phyloP scores from a whole-genome alignment of 2,329 filamentous ascomycete species.

The Bipolaris zeicola region DNA sequence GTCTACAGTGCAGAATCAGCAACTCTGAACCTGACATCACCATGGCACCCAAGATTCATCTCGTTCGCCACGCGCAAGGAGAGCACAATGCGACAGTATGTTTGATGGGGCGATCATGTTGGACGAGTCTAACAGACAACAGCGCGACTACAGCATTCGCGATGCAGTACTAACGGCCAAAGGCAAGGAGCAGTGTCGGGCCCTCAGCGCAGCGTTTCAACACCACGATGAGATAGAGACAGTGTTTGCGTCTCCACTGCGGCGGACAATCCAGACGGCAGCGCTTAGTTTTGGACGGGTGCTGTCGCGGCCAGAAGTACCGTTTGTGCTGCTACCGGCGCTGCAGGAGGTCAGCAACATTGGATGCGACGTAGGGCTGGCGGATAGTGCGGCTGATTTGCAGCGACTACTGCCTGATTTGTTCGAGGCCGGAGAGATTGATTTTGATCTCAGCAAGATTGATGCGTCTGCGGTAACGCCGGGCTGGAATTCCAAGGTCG shows the following conservation, averaged over 20 bases:
- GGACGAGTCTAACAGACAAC: slow-evolving; percentile 30
- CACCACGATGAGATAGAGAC: slow-evolving; percentile 64
- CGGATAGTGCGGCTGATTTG: slow-evolving; percentile 54
- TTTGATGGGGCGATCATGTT: not conserved
- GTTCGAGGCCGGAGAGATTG: slow-evolving; percentile 63
- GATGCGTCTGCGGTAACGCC: slow-evolving; percentile 67
- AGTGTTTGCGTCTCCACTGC: slow-evolving; percentile 78
- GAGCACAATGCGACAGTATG: slow-evolving; percentile 68
- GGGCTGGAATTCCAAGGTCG: slow-evolving; percentile 73
- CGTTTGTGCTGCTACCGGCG: slow-evolving; percentile 70
- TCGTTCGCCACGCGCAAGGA: slow-evolving; percentile 75
- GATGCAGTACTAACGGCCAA: slow-evolving; percentile 79
- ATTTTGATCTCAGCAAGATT: slow-evolving; percentile 55
- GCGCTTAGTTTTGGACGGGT: slow-evolving; percentile 68
- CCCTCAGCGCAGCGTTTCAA: slow-evolving; percentile 68
- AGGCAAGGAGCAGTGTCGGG: slow-evolving; percentile 75
- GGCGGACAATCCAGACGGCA: slow-evolving; percentile 80
- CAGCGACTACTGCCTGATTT: slow-evolving; percentile 28
- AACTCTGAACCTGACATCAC: slow-evolving; percentile 12
- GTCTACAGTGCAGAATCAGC: slow-evolving; percentile 8
- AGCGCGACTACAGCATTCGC: slow-evolving; percentile 71
- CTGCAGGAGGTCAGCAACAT: slow-evolving; percentile 78
- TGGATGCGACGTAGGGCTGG: slow-evolving; percentile 74
- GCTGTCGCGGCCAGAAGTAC: slow-evolving; percentile 40
- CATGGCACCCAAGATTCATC: slow-evolving; percentile 44